Percentiles rank a stretch among this genome's conserved stretches.
phyloP scores from a whole-genome alignment of 2,329 filamentous ascomycete genomes.

The Beauveria sp. region DNA sequence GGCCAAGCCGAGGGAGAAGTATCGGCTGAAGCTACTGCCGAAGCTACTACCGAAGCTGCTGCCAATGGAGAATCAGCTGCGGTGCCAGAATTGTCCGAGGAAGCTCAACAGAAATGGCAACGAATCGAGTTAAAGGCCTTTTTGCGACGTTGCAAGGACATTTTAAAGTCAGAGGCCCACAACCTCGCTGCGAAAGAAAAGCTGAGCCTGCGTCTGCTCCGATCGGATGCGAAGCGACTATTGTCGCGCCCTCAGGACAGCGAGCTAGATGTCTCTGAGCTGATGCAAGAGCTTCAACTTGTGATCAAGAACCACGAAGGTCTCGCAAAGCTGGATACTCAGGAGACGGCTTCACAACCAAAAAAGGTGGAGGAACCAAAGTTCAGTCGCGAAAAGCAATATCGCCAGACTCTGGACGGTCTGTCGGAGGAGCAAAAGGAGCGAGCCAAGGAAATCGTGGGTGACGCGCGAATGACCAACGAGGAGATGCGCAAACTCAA shows the following conservation, averaged over 20 bases:
- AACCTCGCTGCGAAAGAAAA: slow-evolving; percentile 58
- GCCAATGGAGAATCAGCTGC: slow-evolving; percentile 14
- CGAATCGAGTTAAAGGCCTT: background rate
- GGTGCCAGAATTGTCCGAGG: background rate
- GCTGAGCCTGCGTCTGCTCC: slow-evolving; percentile 66
- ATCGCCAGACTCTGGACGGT: slow-evolving; percentile 28
- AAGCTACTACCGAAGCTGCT: slow-evolving; percentile 11
- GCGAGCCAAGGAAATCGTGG: slow-evolving; percentile 27
- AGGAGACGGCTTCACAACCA: background rate
- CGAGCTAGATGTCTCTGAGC: slow-evolving; percentile 21
- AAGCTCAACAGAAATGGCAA: background rate
- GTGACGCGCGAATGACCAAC: slow-evolving; percentile 27
- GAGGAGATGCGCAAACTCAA: slow-evolving; percentile 48
- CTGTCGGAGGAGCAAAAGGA: slow-evolving; percentile 25
- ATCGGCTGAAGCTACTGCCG: slow-evolving; percentile 5
- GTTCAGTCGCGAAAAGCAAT: slow-evolving; percentile 23
- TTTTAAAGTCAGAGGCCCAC: slow-evolving; percentile 10
- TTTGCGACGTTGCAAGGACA: slow-evolving; percentile 8
- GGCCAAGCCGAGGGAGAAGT: background rate
- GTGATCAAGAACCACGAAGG: slow-evolving; percentile 27
- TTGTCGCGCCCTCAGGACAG: slow-evolving; percentile 35
- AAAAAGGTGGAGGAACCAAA: slow-evolving; percentile 6
- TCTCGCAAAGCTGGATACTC: slow-evolving; percentile 19
- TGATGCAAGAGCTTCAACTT: slow-evolving; percentile 25
- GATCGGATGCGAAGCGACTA: slow-evolving; percentile 55